Base-by-base conservation (phyloP, 768 basidiomycete genomes). In the Calocybe cyanea region DNA sequence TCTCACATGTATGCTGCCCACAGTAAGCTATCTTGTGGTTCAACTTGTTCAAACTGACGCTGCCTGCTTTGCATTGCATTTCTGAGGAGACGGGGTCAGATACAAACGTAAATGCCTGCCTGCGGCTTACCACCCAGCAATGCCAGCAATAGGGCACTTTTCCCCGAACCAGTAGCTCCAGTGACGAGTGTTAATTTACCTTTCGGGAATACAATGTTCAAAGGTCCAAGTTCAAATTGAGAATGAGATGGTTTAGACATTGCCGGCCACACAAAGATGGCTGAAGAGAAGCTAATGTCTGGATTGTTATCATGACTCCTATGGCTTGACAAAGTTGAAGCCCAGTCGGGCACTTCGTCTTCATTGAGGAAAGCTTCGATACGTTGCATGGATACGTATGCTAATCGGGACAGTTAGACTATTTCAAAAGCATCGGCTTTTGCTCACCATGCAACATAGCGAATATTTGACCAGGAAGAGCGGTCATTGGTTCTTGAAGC, bases 321-420 rank as follows among this genome's bases (percentile, higher is more conserved):
- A 0, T 61, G 45, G 6, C 63, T 59, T 47, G 77, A 76, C 33
- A 91, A 64, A 0, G 83, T 78, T 2, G 82, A 84, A 1, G 87
- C 88, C 84, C 85, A 89, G 24, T 77, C 77, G 0, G 84, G 81
- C 2, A 92, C 85, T 59, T 92, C 88, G 14, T 77, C 76, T 61
- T 91, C 88, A 4, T 67, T 66, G 1, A 90, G 68, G 62, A 85
- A 90, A 3, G 64, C 70, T 57, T 90, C 81, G 49, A 93, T 89
- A 41, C 89, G 80, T 56, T 85, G 78, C 78, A 92, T 83, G 3
- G 87, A 86, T 17, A 93, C 83, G 56, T 83, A 82, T 6, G 86
- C 81, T 80, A 38, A 7, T 30, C 28, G 43, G 42, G 34, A 33
- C 40, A 46, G 47, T 54, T 35, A 57, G 39, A 20, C n/a, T 47